phyloP scores from a whole-genome alignment of 1,284 basidiomycete species.

The Rhodotorula sp. region DNA sequence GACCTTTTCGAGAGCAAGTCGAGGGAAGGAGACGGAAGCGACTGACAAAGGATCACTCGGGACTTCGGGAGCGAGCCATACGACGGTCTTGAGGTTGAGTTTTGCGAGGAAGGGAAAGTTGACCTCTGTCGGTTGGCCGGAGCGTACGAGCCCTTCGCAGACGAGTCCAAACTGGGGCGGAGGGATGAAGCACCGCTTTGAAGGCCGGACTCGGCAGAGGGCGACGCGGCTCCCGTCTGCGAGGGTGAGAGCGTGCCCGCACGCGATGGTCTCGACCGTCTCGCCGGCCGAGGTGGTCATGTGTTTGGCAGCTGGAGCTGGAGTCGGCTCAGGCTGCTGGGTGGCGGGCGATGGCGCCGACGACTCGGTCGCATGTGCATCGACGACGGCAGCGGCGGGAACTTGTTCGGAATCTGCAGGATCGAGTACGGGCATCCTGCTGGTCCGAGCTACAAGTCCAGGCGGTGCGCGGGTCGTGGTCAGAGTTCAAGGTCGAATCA shows the following conservation, averaged over 20 bases:
- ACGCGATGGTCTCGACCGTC: constrained; percentile 4
- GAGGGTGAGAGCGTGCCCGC: neutral
- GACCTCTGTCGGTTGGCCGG: constrained; percentile 55
- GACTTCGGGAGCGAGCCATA: constrained; percentile 59
- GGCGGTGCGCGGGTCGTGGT: neutral
- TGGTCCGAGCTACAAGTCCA: too few relatives aligned
- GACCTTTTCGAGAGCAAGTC: neutral
- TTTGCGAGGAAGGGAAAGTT: constrained; percentile 59
- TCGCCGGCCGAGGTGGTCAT: neutral
- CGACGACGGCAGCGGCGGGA: neutral
- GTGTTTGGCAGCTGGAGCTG: neutral
- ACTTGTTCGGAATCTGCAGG: neutral
- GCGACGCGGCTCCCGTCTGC: constrained; percentile 4
- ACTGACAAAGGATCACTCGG: constrained; percentile 54
- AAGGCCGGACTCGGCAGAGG: constrained; percentile 18
- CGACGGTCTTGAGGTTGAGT: constrained; percentile 54
- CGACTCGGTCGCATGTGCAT: neutral
- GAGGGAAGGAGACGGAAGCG: constrained; percentile 29
- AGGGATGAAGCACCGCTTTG: constrained; percentile 46
- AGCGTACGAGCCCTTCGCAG: constrained; percentile 57
- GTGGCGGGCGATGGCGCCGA: neutral
- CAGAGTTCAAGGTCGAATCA: neutral
- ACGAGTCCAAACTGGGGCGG: constrained; percentile 58
- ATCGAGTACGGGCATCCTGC: neutral
- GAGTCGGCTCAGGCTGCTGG: neutral